Percentiles rank a stretch among this genome's conserved stretches.
Evolutionary conservation across 257 asterid species (phyloP).

Genomic region (Scutellaria baicalensis): DNA sequence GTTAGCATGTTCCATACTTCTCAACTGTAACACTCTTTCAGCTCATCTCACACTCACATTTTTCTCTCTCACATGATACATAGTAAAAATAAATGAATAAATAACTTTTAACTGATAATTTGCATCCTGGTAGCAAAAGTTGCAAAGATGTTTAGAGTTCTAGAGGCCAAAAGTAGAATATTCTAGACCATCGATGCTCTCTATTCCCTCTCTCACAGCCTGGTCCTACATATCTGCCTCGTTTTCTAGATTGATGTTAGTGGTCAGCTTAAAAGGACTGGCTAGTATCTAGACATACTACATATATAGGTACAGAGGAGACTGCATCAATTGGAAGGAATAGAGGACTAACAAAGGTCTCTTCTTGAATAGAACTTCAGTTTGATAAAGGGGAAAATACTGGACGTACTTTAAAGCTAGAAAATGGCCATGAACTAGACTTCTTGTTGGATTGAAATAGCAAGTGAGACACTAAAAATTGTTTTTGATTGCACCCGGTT

Average conservation of each 20-base stretch:
- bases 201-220: neutral
- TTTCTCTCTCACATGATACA: neutral
- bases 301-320: neutral
- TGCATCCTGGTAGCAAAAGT: neutral
- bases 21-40: neutral
- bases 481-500: neutral
- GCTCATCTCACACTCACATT: neutral
- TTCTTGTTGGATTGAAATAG: neutral
- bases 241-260: neutral
- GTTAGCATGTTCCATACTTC: neutral
- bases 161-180: neutral
- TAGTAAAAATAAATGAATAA: neutral
- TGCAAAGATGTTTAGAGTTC: neutral
- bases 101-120: neutral
- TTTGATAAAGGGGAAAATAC: neutral
- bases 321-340: neutral
- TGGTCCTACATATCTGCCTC: neutral
- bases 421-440: neutral
- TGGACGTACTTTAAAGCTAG: neutral
- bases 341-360: neutral
- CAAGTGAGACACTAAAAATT: neutral
- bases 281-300: neutral
- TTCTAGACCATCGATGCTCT: neutral
- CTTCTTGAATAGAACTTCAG: neutral
- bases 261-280: neutral